Percentiles rank a stretch among this genome's conserved stretches.
These are phyloP conservation scores for Alloteropsis semialata DNA, from an alignment of 176 grass and related monocot species.

Conservation along the genomic window DNA sequence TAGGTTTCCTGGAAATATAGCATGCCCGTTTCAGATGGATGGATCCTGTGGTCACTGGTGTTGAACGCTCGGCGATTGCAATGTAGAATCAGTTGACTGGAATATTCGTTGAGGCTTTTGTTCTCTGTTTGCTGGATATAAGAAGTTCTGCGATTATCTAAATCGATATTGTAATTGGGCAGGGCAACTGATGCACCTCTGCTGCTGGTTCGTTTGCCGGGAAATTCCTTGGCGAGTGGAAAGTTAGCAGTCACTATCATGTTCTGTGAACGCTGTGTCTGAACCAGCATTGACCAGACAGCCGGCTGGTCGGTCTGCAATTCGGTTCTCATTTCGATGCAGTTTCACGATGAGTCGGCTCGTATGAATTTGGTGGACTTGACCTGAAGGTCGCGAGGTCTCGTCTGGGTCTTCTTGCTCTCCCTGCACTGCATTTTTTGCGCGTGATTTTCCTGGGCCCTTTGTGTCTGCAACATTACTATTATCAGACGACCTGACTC, in stretches of 20 bases:
- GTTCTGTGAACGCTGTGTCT: not conserved
- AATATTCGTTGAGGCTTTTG: no score
- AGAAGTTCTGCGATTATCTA: no score
- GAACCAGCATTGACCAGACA: not conserved
- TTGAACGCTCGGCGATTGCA: not conserved
- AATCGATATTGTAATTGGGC: not conserved
- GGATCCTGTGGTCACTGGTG: not conserved
- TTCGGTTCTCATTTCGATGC: not conserved
- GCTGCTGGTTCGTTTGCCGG: not conserved
- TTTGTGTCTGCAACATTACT: not conserved
- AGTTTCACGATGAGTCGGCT: not conserved
- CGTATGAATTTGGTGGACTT: not conserved
- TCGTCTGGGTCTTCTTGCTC: not conserved
- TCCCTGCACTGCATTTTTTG: not conserved
- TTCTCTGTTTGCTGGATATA: not conserved
- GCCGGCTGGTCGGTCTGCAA: not conserved
- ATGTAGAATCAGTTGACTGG: no score
- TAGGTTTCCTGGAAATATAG: not conserved
- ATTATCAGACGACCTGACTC: not conserved
- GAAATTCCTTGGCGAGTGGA: not conserved
- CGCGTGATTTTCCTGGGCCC: not conserved
- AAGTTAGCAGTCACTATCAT: not conserved
- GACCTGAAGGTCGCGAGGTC: not conserved
- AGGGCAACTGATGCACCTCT: not conserved
- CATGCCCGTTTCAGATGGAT: not conserved